A percentile compares a stretch with the other conserved stretches of the same genome.
Conservation (phyloP, 2,329 filamentous ascomycete species). For the Fusarium tanahbumbuense region DNA sequence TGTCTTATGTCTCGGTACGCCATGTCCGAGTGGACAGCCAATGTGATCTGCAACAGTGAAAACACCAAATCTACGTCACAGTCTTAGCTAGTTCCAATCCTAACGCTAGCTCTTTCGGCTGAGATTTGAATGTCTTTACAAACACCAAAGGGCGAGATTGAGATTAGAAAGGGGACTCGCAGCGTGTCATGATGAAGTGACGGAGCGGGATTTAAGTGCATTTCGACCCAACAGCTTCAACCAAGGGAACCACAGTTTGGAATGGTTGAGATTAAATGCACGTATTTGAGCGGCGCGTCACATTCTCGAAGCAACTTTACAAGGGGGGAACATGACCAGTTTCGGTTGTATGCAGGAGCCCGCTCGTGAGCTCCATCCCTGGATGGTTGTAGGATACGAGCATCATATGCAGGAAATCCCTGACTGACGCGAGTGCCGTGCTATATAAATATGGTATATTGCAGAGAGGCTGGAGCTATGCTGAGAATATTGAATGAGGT, state of each 20-base stretch:
- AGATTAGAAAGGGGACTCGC: conserved; percentile 8
- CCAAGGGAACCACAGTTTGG: conserved; percentile 23
- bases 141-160: conserved; percentile 1
- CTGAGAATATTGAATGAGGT: not conserved
- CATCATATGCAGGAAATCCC: not conserved
- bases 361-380: conserved; percentile 16
- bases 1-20: conserved; percentile 24
- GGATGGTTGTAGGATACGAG: conserved; percentile 5
- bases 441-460: conserved; percentile 6
- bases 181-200: not conserved
- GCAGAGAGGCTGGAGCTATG: not conserved
- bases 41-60: conserved; percentile 18
- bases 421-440: not conserved
- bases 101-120: not conserved
- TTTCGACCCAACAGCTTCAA: not conserved
- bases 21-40: conserved; percentile 9
- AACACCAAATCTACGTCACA: conserved; percentile 31
- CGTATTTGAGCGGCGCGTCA: conserved; percentile 13
- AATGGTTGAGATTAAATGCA: conserved; percentile 38
- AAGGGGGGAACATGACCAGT: conserved; percentile 25
- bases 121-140: conserved; percentile 40
- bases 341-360: conserved; percentile 32
- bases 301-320: conserved; percentile 29
- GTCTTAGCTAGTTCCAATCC: not conserved
- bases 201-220: conserved; percentile 2